Evolutionary conservation across 2,329 filamentous ascomycete genomes (phyloP).

Genomic region (Lithohypha guttulata): DNA sequence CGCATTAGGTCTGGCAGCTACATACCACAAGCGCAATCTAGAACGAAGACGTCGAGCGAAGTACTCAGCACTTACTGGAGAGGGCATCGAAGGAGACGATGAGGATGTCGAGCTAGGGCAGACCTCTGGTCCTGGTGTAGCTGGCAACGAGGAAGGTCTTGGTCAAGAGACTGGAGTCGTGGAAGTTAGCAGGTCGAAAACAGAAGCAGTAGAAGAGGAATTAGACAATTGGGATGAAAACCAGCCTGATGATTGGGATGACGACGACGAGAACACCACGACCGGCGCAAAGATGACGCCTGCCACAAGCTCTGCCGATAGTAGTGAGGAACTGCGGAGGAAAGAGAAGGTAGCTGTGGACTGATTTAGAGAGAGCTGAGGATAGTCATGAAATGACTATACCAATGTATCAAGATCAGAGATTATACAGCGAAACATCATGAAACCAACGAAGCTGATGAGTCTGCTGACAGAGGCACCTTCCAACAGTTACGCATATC

Average conservation of each 20-base stretch:
- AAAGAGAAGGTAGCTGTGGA: conserved; percentile 20
- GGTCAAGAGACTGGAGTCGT: conserved; percentile 22
- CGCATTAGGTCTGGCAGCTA: conserved; percentile 64
- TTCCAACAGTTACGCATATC: too few relatives aligned
- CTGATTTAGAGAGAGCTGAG: conserved; percentile 9
- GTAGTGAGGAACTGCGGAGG: conserved; percentile 18
- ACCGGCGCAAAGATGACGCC: conserved; percentile 22
- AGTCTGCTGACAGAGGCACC: too few relatives aligned
- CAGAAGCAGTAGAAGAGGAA: conserved; percentile 58
- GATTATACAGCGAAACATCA: too few relatives aligned
- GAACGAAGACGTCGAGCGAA: conserved; percentile 69
- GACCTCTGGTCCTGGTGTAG: conserved; percentile 3
- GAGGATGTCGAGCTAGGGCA: conserved; percentile 62
- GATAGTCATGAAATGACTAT: too few relatives aligned
- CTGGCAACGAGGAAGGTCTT: conserved; percentile 4
- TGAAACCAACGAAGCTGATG: too few relatives aligned
- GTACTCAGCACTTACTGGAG: conserved; percentile 56
- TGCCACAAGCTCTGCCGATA: conserved; percentile 20
- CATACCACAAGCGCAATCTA: conserved; percentile 94
- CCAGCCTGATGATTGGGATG: conserved; percentile 54
- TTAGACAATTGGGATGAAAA: conserved; percentile 95
- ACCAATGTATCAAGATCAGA: too few relatives aligned
- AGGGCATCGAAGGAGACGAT: conserved; percentile 33
- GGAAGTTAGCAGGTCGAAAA: conserved; percentile 21
- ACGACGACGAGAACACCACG: conserved; percentile 40